These are phyloP conservation scores for Eucalyptus decipiens DNA, from an alignment of 345 rosid species.

Conservation along the genomic window DNA sequence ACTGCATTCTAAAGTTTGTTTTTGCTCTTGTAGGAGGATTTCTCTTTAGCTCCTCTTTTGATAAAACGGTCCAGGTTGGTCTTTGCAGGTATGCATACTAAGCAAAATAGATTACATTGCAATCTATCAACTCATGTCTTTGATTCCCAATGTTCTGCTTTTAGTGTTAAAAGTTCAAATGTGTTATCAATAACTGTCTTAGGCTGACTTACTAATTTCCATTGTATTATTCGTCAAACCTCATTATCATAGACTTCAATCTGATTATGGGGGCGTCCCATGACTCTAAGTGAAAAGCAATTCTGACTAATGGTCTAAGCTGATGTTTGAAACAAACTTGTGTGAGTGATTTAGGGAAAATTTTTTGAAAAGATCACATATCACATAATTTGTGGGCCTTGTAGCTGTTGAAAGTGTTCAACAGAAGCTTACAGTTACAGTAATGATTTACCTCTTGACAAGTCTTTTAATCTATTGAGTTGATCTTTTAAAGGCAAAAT, in stretches of 20 bases:
- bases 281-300: background rate
- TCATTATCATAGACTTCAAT: background rate
- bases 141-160: background rate
- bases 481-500: background rate
- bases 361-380: background rate
- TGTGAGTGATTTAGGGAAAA: background rate
- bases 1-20: background rate
- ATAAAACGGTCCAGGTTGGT: constrained; percentile 81
- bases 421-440: background rate
- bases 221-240: background rate
- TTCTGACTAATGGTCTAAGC: background rate
- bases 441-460: background rate
- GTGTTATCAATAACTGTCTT: background rate
- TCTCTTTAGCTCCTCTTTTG: constrained; percentile 79
- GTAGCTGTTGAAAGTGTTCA: background rate
- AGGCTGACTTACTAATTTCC: background rate
- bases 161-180: background rate
- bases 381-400: background rate
- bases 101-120: background rate
- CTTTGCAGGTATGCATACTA: constrained; percentile 51
- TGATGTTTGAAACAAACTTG: background rate
- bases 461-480: background rate
- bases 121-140: background rate
- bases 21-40: constrained; percentile 52
- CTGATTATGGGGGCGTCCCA: background rate